phyloP scores from a whole-genome alignment of 768 basidiomycete species.

The Lyophyllum semitale region DNA sequence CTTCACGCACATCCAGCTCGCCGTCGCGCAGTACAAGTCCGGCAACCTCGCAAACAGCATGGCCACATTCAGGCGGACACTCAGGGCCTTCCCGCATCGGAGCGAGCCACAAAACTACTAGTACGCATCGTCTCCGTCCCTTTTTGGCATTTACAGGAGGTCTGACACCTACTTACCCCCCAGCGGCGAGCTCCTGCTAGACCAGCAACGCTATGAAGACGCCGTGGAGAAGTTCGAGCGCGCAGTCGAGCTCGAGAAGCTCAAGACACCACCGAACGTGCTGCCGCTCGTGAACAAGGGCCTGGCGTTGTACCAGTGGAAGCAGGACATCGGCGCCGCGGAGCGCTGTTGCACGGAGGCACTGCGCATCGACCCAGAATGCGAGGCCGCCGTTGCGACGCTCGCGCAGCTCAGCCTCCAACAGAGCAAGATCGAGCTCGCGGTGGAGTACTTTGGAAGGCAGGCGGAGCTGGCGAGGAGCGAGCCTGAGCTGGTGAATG shows the following conservation, averaged over 20 bases:
- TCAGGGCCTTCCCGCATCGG: slow-evolving; percentile 81
- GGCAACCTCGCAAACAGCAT: slow-evolving; percentile 78
- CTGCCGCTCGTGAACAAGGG: slow-evolving; percentile 97
- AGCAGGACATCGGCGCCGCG: slow-evolving; percentile 82
- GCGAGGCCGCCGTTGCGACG: slow-evolving; percentile 95
- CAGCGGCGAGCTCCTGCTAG: slow-evolving; percentile 92
- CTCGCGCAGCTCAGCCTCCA: slow-evolving; percentile 92
- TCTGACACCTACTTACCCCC: no score
- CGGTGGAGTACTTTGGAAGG: slow-evolving; percentile 83
- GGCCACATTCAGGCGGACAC: slow-evolving; percentile 86
- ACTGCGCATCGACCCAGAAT: slow-evolving; percentile 84
- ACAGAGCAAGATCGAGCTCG: slow-evolving; percentile 85
- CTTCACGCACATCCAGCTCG: slow-evolving; percentile 96
- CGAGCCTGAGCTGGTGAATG: slow-evolving; percentile 82
- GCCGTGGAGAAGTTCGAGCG: slow-evolving; percentile 91
- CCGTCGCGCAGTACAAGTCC: slow-evolving; percentile 95
- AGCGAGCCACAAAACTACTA: slow-evolving; percentile 96
- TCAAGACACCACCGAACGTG: slow-evolving; percentile 77
- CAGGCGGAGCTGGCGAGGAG: slow-evolving; percentile 87
- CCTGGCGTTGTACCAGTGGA: slow-evolving; percentile 95
- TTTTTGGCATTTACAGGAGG: no score
- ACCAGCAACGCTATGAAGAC: slow-evolving; percentile 86
- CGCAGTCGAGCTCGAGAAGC: slow-evolving; percentile 85
- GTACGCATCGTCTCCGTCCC: slow-evolving; percentile 44
- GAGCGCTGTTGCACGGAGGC: slow-evolving; percentile 89